phyloP scores from a whole-genome alignment of 257 asterid species.

The Solanum chiquidenum region DNA sequence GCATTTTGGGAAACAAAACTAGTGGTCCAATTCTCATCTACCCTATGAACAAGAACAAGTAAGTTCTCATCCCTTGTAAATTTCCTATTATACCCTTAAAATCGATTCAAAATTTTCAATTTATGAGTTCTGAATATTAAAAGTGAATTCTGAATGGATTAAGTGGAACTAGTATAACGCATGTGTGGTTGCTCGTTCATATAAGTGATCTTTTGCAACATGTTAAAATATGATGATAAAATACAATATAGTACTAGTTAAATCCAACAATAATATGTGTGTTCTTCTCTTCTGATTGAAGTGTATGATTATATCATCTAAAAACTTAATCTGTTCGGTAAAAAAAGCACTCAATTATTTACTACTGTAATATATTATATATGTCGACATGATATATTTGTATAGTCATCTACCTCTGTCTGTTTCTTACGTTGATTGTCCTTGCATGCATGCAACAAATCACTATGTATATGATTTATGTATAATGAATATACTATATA shows the following conservation, averaged over 20 bases:
- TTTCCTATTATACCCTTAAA: neutral
- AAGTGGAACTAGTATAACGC: neutral
- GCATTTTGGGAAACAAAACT: slow-evolving; percentile 54
- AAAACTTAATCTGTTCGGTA: neutral
- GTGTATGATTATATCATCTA: neutral
- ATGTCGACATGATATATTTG: neutral
- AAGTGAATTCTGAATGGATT: too few relatives aligned
- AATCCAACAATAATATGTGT: neutral
- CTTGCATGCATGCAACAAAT: neutral
- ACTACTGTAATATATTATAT: neutral
- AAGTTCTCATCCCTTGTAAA: slow-evolving; percentile 2
- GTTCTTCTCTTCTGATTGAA: neutral
- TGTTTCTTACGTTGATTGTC: neutral
- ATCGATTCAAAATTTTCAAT: rapidly evolving
- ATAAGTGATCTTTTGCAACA: neutral
- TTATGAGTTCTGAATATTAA: neutral
- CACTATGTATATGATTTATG: neutral
- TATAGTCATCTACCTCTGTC: neutral
- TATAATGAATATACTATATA: neutral
- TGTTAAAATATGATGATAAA: neutral
- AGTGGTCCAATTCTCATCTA: slow-evolving; percentile 80
- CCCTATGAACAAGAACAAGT: slow-evolving; percentile 81
- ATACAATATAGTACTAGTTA: neutral
- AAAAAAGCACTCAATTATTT: neutral
- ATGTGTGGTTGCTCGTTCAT: neutral